Evolutionary conservation across 2,329 filamentous ascomycete species (phyloP).

Genomic region (Penicillium nordicum): DNA sequence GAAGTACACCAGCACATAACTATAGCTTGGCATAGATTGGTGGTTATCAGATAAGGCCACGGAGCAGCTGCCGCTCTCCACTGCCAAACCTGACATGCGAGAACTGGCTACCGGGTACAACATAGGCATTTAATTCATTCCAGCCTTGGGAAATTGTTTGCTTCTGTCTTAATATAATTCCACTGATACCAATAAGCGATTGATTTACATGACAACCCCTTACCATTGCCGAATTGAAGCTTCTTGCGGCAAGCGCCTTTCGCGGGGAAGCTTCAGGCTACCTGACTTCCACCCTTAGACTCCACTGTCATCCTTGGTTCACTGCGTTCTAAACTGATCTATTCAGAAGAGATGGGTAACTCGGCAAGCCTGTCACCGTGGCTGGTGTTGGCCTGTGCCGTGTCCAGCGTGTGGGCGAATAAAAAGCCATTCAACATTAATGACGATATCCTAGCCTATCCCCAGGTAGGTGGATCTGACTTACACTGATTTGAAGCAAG

Average conservation of each 20-base stretch:
- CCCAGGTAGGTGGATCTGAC: slow-evolving; percentile 60
- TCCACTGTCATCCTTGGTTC: not conserved
- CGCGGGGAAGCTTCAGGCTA: slow-evolving; percentile 1
- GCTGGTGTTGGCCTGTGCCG: slow-evolving; percentile 32
- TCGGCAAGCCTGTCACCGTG: slow-evolving; percentile 25
- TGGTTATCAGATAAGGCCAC: slow-evolving; percentile 29
- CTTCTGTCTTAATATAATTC: not conserved
- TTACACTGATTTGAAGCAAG: not conserved
- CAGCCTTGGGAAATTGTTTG: not conserved
- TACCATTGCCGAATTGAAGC: not conserved
- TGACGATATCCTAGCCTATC: slow-evolving; percentile 81
- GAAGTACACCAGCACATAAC: not conserved
- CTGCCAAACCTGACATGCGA: slow-evolving; percentile 1
- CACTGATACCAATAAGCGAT: not conserved
- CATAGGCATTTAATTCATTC: not conserved
- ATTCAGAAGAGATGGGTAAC: slow-evolving; percentile 25
- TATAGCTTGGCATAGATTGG: not conserved
- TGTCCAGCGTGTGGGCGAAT: slow-evolving; percentile 46
- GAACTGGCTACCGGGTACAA: not conserved
- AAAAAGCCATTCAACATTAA: slow-evolving; percentile 74
- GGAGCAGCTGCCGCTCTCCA: slow-evolving; percentile 22
- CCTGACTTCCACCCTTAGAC: not conserved
- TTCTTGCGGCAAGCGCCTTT: not conserved
- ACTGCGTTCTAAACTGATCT: not conserved
- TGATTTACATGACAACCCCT: not conserved